Conservation (phyloP, 2,329 filamentous ascomycete genomes). For the Zopfia rhizophila region DNA sequence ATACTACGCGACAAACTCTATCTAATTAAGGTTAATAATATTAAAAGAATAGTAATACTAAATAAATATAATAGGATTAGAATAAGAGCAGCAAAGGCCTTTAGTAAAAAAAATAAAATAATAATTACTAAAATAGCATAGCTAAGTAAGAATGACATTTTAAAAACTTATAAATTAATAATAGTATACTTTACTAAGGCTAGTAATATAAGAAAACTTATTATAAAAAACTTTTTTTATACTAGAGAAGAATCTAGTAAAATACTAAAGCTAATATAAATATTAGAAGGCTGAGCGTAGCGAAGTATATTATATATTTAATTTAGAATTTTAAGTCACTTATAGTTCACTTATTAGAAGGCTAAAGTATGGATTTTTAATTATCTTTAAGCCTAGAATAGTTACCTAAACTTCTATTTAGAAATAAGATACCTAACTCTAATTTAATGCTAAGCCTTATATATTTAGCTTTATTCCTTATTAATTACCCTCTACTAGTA, state of each 20-base stretch:
- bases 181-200: conserved; percentile 14
- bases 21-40: conserved; percentile 14
- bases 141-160: conserved; percentile 14
- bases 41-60: conserved; percentile 16
- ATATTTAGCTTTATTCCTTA: no score
- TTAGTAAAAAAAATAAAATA: conserved; percentile 14
- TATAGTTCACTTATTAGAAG: no score
- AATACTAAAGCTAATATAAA: no score
- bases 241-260: conserved; percentile 16
- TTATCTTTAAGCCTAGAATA: no score
- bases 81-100: conserved; percentile 13
- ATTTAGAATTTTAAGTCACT: no score
- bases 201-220: conserved; percentile 14
- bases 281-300: no score
- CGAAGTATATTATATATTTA: no score
- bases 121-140: conserved; percentile 16
- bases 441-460: no score
- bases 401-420: no score
- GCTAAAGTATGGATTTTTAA: no score
- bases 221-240: conserved; percentile 16
- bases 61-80: conserved; percentile 4
- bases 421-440: no score
- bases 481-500: no score
- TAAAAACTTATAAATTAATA: conserved; percentile 13
- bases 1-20: conserved; percentile 15